Evolutionary conservation across 345 rosid genomes (phyloP), one percentile per base, ranked within the genome.

Genomic region (Combretum micranthum): DNA sequence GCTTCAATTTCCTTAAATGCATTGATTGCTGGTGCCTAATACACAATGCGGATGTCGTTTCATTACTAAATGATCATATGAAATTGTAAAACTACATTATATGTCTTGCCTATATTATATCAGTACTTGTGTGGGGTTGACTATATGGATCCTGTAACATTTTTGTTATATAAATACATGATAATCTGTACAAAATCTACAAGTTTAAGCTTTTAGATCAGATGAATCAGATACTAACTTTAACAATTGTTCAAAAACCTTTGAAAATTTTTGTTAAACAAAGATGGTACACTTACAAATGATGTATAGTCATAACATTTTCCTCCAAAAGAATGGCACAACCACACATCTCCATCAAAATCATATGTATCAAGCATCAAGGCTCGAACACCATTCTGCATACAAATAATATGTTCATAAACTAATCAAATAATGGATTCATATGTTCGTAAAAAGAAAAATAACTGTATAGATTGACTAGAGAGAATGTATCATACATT

Each of bases 311-410:
- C 85, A 52, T 83, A 45, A 39, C 94, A 86, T 16, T 83, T 47
- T 49, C 84, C 82, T 9, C 77, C 75, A 56, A 66, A 74, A 3
- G 87, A 86, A 77, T 86, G 89, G 55, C 94, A 86, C 58, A 83
- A 20, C 94, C 94, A 86, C 22, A 83, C 72, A 39, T 77, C 85
- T 55, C 80, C 89, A 4, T 70, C 64, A 23, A 79, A 86, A 69
- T 83, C 89, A 26, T 86, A 86, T 0, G 87, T 79, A 60, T 86
- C 94, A 1, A 83, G 81, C 89, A 81, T 83, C 66, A 86, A 63
- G 26, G 63, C 87, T 39, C 87, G 72, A 47, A 58, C 94, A 72
- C 94, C 94, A 59, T 81, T 83, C 94, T 86, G 50, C 42, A 59
- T 17, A 19, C 8, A 18, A 16, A 56, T 32, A 32, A 11, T 32